phyloP scores from a whole-genome alignment of 495 filamentous ascomycete genomes.

The Emericellopsis terricola region DNA sequence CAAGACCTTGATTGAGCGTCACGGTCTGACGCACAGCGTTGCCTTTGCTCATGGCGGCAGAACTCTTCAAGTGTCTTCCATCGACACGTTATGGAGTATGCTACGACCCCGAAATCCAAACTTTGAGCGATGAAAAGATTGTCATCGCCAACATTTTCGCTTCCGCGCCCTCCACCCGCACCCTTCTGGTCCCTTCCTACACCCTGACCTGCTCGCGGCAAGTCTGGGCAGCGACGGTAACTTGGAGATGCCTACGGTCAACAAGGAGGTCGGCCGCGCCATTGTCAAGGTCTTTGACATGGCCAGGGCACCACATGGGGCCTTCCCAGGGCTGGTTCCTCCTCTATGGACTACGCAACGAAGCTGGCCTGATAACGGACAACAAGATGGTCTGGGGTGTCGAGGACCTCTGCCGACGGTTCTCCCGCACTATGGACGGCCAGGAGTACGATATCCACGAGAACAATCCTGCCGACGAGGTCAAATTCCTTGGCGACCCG shows the following conservation, averaged over 20 bases:
- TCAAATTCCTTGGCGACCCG: constrained; percentile 49
- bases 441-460: constrained; percentile 38
- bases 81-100: constrained; percentile 37
- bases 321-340: constrained; percentile 35
- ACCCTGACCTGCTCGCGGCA: constrained; percentile 33
- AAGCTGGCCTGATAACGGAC: constrained; percentile 44
- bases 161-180: constrained; percentile 41
- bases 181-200: constrained; percentile 29
- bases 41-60: constrained; percentile 39
- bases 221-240: constrained; percentile 39
- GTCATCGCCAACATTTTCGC: constrained; percentile 37
- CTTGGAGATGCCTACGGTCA: constrained; percentile 29
- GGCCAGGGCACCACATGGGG: constrained; percentile 16
- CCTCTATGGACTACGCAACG: constrained; percentile 51
- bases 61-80: constrained; percentile 43
- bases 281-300: constrained; percentile 46
- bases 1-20: constrained; percentile 16
- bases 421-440: constrained; percentile 26
- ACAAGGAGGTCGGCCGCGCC: constrained; percentile 32
- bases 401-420: constrained; percentile 48
- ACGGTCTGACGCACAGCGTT: constrained; percentile 44
- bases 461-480: constrained; percentile 52
- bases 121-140: constrained; percentile 23
- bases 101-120: constrained; percentile 32
- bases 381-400: constrained; percentile 38